Evolutionary conservation across 2,329 filamentous ascomycete species (phyloP), one percentile per base, ranked within the genome.

Genomic region (Coniochaeta sp.): DNA sequence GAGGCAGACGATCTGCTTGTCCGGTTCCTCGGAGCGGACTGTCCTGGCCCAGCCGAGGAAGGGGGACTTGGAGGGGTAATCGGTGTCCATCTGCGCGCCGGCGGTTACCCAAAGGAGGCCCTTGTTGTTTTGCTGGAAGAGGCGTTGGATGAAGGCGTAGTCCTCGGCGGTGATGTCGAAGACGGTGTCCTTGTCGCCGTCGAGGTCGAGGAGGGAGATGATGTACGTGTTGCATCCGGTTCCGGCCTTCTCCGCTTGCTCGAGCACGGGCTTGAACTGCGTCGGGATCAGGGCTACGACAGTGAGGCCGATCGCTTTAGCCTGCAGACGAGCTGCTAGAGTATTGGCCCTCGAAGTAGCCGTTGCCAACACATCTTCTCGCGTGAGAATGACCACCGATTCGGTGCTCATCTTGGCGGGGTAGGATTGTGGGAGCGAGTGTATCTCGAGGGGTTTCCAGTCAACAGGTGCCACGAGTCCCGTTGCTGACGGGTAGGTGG

Each of bases 31-130:
- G 0, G 77, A 79, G 46, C 73, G 68, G 8, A 80, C 61, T 0
- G 74, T 74, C 18, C 77, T 67, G 1, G 73, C 68, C 14, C 80
- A 60, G 1, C 71, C 75, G n/a, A 74, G 59, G 18, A 77, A 66
- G 0, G 71, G 65, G 2, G 74, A 65, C 12, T 65, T 62, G 22
- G 59, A 58, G 0, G 75, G 73, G 14, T 65, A 33, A 28, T 48
- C 13, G 60, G 62, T 40, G 55, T 64, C 63, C 60, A 55, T 68
- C 27, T 73, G 69, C 1, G 71, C 73, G 4, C 71, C 71, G 0
- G 63, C 61, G 0, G 74, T 74, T 16, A 78, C 54, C 76, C 78
- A 82, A 1, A 81, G 46, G 1, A 81, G 56, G 2, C 69, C 66
- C 14, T 64, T 66, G 1, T 70, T 63, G 1, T 49, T 50, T n/a